Evolutionary conservation across 768 basidiomycete species (phyloP).

Genomic region (Tulasnella sp.): DNA sequence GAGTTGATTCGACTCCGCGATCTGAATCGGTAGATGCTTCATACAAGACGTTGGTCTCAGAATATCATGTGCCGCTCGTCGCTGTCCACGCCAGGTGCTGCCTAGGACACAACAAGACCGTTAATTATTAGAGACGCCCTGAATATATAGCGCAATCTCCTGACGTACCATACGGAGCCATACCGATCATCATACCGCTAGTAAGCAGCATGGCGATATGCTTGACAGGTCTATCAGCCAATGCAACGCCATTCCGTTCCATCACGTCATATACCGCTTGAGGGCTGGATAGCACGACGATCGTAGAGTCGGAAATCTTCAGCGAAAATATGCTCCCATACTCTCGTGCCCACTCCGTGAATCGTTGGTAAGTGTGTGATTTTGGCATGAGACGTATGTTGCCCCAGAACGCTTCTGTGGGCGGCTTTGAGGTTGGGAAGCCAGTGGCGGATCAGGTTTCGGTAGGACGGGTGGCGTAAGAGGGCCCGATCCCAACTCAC

Average conservation of each 20-base stretch:
- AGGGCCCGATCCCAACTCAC: too few species aligned
- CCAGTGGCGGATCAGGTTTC: too few species aligned
- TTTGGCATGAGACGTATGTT: too few species aligned
- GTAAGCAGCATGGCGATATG: slow-evolving; percentile 22
- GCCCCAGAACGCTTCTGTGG: too few species aligned
- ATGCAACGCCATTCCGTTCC: slow-evolving; percentile 21
- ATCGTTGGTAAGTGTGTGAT: slow-evolving; percentile 18
- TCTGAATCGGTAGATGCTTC: not conserved
- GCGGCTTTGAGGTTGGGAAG: too few species aligned
- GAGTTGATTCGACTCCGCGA: not conserved
- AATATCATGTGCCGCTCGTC: not conserved
- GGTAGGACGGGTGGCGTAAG: too few species aligned
- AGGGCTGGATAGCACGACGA: slow-evolving; percentile 22
- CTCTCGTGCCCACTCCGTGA: slow-evolving; percentile 24
- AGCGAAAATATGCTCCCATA: slow-evolving; percentile 22
- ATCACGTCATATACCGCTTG: slow-evolving; percentile 23
- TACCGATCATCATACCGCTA: slow-evolving; percentile 19
- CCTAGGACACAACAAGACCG: not conserved
- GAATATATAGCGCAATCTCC: slow-evolving; percentile 4
- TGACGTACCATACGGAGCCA: slow-evolving; percentile 22
- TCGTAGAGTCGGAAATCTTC: slow-evolving; percentile 21
- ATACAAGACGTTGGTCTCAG: not conserved
- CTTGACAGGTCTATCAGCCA: slow-evolving; percentile 13
- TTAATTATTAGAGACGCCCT: not conserved
- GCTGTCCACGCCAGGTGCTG: too few species aligned